Percentiles rank a stretch among this genome's conserved stretches.
phyloP scores from a whole-genome alignment of 2,329 filamentous ascomycete genomes.

The Fusarium subtropicale region DNA sequence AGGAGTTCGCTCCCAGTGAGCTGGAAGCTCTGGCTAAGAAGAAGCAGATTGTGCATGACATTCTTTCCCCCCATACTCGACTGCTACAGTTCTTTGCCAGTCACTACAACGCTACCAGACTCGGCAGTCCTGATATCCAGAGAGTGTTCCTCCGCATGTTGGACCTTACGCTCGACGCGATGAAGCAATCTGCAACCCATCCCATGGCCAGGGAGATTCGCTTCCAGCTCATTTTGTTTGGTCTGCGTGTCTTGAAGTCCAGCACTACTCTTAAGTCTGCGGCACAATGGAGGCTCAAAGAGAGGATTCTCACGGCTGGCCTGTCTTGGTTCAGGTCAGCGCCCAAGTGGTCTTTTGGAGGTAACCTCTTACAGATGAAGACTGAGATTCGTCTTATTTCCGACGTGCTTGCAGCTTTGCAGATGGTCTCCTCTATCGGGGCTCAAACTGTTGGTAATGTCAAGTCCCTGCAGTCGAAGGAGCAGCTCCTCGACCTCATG shows the following conservation, averaged over 20 bases:
- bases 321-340: slow-evolving; percentile 88
- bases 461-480: slow-evolving; percentile 79
- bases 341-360: slow-evolving; percentile 94
- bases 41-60: slow-evolving; percentile 82
- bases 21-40: slow-evolving; percentile 77
- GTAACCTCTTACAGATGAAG: slow-evolving; percentile 92
- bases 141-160: slow-evolving; percentile 85
- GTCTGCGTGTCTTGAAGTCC: slow-evolving; percentile 79
- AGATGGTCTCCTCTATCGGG: slow-evolving; percentile 71
- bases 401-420: slow-evolving; percentile 77
- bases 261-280: slow-evolving; percentile 73
- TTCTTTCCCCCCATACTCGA: slow-evolving; percentile 87
- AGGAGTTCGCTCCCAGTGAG: slow-evolving; percentile 94
- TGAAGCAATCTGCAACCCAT: slow-evolving; percentile 78
- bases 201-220: slow-evolving; percentile 92
- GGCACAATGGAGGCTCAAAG: slow-evolving; percentile 85
- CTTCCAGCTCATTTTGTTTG: slow-evolving; percentile 87
- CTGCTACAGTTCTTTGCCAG: slow-evolving; percentile 91
- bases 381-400: slow-evolving; percentile 86
- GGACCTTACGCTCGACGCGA: slow-evolving; percentile 78
- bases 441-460: slow-evolving; percentile 63
- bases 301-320: slow-evolving; percentile 86
- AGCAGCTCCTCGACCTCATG: slow-evolving; percentile 83
- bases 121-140: slow-evolving; percentile 85
- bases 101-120: slow-evolving; percentile 92